Percentiles rank a stretch among this genome's conserved stretches.
Conservation (phyloP, 2,329 filamentous ascomycete genomes). For the Aspergillus fumigatus region DNA sequence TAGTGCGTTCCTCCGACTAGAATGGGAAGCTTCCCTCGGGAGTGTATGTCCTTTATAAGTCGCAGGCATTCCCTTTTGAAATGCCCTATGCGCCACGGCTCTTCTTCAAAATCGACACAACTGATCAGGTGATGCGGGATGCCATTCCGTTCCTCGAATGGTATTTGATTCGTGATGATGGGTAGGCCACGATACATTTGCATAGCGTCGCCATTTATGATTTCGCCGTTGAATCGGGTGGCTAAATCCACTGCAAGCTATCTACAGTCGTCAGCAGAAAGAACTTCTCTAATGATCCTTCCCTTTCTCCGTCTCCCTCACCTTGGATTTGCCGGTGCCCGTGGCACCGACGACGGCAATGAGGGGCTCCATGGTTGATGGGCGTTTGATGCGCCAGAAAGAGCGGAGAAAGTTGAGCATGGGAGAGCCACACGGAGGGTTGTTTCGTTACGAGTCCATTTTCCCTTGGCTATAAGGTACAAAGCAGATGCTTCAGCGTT, state of each 20-base stretch:
- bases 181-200: conserved; percentile 90
- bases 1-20: conserved; percentile 94
- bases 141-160: conserved; percentile 66
- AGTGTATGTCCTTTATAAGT: conserved; percentile 72
- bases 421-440: not conserved
- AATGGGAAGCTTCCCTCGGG: conserved; percentile 76
- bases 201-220: conserved; percentile 98
- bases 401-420: conserved; percentile 28
- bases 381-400: conserved; percentile 15
- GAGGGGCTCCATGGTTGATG: conserved; percentile 51
- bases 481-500: not conserved
- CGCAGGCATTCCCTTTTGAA: conserved; percentile 68
- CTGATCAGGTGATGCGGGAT: conserved; percentile 86
- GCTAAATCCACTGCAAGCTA: conserved; percentile 89
- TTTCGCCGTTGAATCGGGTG: conserved; percentile 76
- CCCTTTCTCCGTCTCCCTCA: conserved; percentile 39
- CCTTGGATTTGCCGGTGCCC: conserved; percentile 89
- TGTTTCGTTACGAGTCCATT: conserved; percentile 9
- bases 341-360: conserved; percentile 84
- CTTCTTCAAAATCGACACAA: conserved; percentile 67
- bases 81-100: conserved; percentile 75
- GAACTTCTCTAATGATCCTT: not conserved
- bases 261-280: conserved; percentile 25
- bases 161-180: conserved; percentile 93
- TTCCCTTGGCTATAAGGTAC: not conserved